phyloP scores from a whole-genome alignment of 495 filamentous ascomycete species.

The Gamarada debralockiae region DNA sequence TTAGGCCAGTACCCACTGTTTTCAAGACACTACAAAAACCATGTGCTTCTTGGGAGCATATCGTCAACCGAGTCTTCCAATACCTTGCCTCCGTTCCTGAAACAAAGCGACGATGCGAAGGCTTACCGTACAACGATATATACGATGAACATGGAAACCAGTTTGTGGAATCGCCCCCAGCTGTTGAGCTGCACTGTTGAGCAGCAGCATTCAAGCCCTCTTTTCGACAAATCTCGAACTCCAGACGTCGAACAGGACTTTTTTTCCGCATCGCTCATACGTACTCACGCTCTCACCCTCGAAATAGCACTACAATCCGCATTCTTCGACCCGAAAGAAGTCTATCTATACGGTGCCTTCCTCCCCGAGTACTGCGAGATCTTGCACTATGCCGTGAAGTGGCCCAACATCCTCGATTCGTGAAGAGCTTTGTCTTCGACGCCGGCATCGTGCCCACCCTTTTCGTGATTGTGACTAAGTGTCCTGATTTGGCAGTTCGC shows the following conservation, averaged over 20 bases:
- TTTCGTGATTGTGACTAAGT: neutral
- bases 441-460: neutral
- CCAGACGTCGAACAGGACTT: neutral
- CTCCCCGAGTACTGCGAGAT: slow-evolving; percentile 5
- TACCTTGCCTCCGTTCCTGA: neutral
- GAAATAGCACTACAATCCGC: neutral
- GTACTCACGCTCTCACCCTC: slow-evolving; percentile 3
- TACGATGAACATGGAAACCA: neutral
- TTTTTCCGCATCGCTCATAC: neutral
- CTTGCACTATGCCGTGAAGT: neutral
- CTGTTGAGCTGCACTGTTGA: neutral
- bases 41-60: neutral
- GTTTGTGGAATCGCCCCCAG: neutral
- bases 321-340: neutral
- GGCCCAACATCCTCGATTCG: neutral
- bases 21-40: neutral
- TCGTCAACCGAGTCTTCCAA: neutral
- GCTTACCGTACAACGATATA: neutral
- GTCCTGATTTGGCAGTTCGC: neutral
- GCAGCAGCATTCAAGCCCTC: neutral
- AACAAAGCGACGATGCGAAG: too few relatives aligned
- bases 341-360: neutral
- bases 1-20: neutral
- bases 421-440: slow-evolving; percentile 5
- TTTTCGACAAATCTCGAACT: neutral